Conservation (phyloP, 2,329 filamentous ascomycete genomes). For the Knufia petricola region DNA sequence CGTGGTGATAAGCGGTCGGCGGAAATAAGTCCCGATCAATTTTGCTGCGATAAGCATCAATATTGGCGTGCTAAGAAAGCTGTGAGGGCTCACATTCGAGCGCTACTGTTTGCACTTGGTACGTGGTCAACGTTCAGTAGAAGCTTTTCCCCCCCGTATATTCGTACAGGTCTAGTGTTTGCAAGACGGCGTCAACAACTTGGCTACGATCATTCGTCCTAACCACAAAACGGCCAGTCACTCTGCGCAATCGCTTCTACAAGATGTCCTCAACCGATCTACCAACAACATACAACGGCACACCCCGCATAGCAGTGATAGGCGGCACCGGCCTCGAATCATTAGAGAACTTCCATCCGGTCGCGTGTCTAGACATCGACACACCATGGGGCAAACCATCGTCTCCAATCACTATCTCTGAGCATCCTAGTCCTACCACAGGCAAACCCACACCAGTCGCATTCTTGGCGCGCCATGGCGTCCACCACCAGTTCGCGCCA, state of each 20-base stretch:
- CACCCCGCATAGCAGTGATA: slow-evolving; percentile 77
- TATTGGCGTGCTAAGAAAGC: not conserved
- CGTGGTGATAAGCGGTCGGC: slow-evolving; percentile 1
- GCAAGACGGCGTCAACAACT: slow-evolving; percentile 1
- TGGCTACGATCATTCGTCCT: not conserved
- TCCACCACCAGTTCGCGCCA: slow-evolving; percentile 79
- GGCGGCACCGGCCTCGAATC: slow-evolving; percentile 87
- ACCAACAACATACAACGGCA: slow-evolving; percentile 21
- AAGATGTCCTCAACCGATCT: slow-evolving; percentile 5
- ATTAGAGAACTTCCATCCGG: slow-evolving; percentile 75
- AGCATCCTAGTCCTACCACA: slow-evolving; percentile 66
- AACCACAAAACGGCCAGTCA: not conserved
- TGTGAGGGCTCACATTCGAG: not conserved
- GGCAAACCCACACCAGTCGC: slow-evolving; percentile 58
- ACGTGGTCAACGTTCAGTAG: too few relatives aligned
- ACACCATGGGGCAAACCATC: slow-evolving; percentile 86
- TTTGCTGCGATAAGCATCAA: not conserved
- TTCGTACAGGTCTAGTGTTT: too few relatives aligned
- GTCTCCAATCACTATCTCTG: slow-evolving; percentile 72
- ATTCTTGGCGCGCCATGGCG: slow-evolving; percentile 87
- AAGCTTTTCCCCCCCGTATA: too few relatives aligned
- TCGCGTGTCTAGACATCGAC: slow-evolving; percentile 62
- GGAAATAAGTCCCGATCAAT: not conserved
- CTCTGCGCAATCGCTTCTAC: slow-evolving; percentile 9
- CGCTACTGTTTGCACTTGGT: not conserved